Conservation (phyloP, 305 asterid species). For the Ilex paraguariensis region DNA sequence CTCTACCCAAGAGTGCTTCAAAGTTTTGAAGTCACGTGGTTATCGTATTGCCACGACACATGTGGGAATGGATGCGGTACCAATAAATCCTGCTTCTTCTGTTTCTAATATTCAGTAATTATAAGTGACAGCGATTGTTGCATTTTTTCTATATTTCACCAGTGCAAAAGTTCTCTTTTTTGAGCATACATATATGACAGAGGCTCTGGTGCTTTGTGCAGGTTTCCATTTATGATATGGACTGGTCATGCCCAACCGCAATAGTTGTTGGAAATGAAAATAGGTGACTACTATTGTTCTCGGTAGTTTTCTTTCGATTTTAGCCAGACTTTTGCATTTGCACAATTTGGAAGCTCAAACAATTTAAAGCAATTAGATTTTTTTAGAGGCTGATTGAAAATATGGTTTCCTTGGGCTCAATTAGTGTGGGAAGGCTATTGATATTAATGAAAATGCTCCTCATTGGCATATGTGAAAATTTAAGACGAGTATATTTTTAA, state of each 20-base stretch:
- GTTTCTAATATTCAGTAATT: background rate
- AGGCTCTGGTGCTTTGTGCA: conserved; percentile 23
- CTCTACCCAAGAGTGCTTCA: conserved; percentile 69
- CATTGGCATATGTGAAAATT: too few species aligned
- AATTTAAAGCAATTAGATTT: too few species aligned
- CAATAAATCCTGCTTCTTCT: background rate
- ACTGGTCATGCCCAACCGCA: conserved; percentile 95
- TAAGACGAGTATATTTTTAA: too few species aligned
- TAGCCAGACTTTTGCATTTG: too few species aligned
- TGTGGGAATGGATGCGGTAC: conserved; percentile 69
- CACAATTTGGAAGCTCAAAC: too few species aligned
- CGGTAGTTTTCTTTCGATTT: background rate
- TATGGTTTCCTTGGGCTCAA: too few species aligned
- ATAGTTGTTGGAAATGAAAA: conserved; percentile 89
- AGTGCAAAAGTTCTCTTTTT: background rate
- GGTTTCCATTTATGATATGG: conserved; percentile 86
- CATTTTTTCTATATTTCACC: background rate
- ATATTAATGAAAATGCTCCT: too few species aligned
- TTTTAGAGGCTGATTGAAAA: too few species aligned
- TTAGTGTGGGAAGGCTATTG: too few species aligned
- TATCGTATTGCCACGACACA: conserved; percentile 87
- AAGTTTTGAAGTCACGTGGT: conserved; percentile 80
- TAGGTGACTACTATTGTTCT: conserved; percentile 27
- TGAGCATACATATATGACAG: background rate
- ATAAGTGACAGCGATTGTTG: background rate